Base-by-base conservation (phyloP, 345 rosid genomes). In the Passiflora organensis region DNA sequence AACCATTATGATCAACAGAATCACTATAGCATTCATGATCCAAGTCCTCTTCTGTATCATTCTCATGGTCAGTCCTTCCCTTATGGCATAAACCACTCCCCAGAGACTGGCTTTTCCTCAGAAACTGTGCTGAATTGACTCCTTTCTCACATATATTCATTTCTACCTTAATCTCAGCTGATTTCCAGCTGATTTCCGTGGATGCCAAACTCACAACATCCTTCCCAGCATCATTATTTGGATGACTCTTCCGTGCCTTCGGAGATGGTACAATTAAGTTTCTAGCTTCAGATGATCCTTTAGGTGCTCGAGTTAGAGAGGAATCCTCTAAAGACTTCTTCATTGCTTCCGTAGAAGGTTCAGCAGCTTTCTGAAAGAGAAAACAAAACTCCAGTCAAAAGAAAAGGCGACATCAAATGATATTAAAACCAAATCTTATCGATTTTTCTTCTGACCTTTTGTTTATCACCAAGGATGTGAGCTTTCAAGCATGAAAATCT, bases 401-500 rank as follows among this genome's bases (percentile, higher is more conserved):
- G 59, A 55, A 28, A 24, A 18, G 44, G 2, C 39, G 23, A 9
- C 48, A 53, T n/a, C 49, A 42, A 65, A 41, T 34, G 45, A 53
- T 32, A 36, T 19, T 10, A 55, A 18, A 39, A 59, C 64, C 23
- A 66, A 59, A 14, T 64, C 16, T 66, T 45, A 65, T 37, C 28
- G 16, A 51, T 43, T 63, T 12, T 58, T 51, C 39, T 44, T 34
- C 80, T 56, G 49, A 89, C 99, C 86, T 85, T 89, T 47, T 81
- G 63, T 71, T 71, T 85, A 64, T 76, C 84, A 65, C 72, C 56
- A 44, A 56, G 52, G 48, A 60, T 62, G 57, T 76, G 78, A 51
- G 77, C 55, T 58, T 77, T 82, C 86, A 94, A 94, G 91, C 97
- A 89, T 14, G 85, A 78, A 80, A 94, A 89, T 66, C 85, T 84